Conservation (phyloP, 2,329 filamentous ascomycete genomes). For the Arthrobotrys sphaeroides region DNA sequence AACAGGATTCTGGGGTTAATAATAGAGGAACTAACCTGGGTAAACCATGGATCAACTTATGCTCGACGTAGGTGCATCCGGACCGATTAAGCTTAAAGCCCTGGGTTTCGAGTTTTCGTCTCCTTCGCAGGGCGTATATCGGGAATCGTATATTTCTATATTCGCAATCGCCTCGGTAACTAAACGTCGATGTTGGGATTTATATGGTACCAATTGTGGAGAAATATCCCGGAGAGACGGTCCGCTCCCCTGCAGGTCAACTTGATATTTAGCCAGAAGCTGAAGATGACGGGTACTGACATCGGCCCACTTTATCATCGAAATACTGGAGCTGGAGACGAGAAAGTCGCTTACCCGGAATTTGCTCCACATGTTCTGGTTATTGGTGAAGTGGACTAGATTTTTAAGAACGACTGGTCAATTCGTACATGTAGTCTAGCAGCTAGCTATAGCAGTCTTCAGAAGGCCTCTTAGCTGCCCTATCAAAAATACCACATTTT, state of each 20-base stretch:
- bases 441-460: no score
- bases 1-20: slow-evolving; percentile 8
- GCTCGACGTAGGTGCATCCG: background rate
- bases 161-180: background rate
- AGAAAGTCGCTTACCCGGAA: background rate
- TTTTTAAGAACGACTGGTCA: no score
- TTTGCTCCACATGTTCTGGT: no score
- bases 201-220: slow-evolving; percentile 41
- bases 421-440: no score
- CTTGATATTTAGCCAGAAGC: slow-evolving; percentile 1
- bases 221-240: slow-evolving; percentile 43
- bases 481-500: no score
- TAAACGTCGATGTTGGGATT: slow-evolving; percentile 17
- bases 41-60: slow-evolving; percentile 32
- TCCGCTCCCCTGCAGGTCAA: slow-evolving; percentile 31
- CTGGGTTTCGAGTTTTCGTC: slow-evolving; percentile 10
- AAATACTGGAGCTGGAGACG: no score
- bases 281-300: background rate
- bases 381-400: no score
- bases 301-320: background rate
- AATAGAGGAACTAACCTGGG: background rate
- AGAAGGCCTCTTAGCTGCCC: no score
- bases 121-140: background rate
- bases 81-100: background rate
- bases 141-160: background rate